A percentile compares a stretch with the other conserved stretches of the same genome.
These are phyloP conservation scores for Tetracladium marchalianum DNA, from an alignment of 495 filamentous ascomycete genomes.

Conservation along the genomic window DNA sequence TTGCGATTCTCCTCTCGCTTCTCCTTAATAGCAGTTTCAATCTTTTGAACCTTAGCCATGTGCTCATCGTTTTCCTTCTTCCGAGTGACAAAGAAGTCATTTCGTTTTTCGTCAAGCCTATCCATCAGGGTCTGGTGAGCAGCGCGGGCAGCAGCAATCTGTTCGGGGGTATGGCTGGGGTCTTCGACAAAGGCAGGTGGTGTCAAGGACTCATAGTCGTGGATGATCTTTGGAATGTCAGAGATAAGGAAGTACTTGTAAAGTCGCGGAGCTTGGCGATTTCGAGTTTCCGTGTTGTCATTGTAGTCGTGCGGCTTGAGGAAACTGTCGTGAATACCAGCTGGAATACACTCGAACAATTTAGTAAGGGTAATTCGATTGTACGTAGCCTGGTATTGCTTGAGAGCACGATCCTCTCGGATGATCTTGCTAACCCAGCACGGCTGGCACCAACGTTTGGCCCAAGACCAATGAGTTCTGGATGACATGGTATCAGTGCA, in stretches of 20 bases:
- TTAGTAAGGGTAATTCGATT: conserved; percentile 7
- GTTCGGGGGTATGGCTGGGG: conserved; percentile 7
- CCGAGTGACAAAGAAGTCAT: conserved; percentile 8
- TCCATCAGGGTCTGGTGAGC: conserved; percentile 6
- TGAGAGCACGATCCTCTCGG: conserved; percentile 15
- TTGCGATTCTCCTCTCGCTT: conserved; percentile 5
- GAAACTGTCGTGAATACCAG: conserved; percentile 16
- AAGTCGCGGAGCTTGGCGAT: conserved; percentile 9
- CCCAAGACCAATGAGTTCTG: conserved; percentile 19
- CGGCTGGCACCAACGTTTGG: conserved; percentile 13
- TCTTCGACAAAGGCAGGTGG: conserved; percentile 12
- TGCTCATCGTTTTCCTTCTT: conserved; percentile 15
- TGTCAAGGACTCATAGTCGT: conserved; percentile 13
- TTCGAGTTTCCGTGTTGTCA: conserved; percentile 3
- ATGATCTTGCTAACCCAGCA: conserved; percentile 19
- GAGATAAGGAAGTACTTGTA: conserved; percentile 13
- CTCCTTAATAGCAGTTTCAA: conserved; percentile 10
- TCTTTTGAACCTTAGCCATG: conserved; percentile 13
- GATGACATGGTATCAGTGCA: conserved; percentile 10
- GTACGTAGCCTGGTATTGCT: conserved; percentile 1
- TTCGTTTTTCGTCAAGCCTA: conserved; percentile 6
- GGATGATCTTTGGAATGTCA: conserved; percentile 12
- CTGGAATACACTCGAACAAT: conserved; percentile 18
- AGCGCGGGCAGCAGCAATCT: conserved; percentile 10
- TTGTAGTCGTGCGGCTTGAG: conserved; percentile 18